Base-by-base conservation (phyloP, 2,329 filamentous ascomycete genomes). In the Macrophomina tecta region DNA sequence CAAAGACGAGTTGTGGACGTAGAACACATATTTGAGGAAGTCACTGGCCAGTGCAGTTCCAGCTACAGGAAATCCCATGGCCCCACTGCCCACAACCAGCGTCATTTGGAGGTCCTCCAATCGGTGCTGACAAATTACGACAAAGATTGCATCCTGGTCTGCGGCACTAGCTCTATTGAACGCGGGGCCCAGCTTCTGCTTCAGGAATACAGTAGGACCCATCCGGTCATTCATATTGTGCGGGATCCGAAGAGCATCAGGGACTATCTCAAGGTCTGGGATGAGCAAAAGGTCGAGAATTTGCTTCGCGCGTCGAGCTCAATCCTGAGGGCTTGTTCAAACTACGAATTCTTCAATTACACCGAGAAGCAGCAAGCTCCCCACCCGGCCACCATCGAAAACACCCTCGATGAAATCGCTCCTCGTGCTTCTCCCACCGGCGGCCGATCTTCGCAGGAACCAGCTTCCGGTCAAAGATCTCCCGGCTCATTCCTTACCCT, bases 331-430 rank as follows among this genome's bases (percentile, higher is more conserved):
- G 83, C 83, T 1, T 91, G 89, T 73, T 89, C 89, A 11, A 93
- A 91, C 70, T 86, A 90, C 69, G 91, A 93, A 73, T 94, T 92
- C 75, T 92, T 89, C 80, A 93, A 93, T 71, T 64, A 52, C 61
- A 64, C 61, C 23, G 61, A 64, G 48, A 52, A 53, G n/a, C 38
- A 53, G 30, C 64, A 61, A 42, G 28, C 14, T 12, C 28, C 48
- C 9, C 40, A 56, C 46, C 32, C 42, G n/a, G 56, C 42, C 28
- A 8, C 56, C 23, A 14, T 46, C n/a, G 58, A 62, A n/a, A 36
- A 28, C 42, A 28, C 5, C 30, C 16, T 49, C 3, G 42, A 62
- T 32, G 58, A 62, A 8, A 18, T 28, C 12, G 32, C 16, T 5
- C 32, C 45, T 11, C 63, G 52, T 14, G 34, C 40, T 30, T 49